Conservation (phyloP, 1,139 yeast genomes). For the Yamadazyma jaroonii region DNA sequence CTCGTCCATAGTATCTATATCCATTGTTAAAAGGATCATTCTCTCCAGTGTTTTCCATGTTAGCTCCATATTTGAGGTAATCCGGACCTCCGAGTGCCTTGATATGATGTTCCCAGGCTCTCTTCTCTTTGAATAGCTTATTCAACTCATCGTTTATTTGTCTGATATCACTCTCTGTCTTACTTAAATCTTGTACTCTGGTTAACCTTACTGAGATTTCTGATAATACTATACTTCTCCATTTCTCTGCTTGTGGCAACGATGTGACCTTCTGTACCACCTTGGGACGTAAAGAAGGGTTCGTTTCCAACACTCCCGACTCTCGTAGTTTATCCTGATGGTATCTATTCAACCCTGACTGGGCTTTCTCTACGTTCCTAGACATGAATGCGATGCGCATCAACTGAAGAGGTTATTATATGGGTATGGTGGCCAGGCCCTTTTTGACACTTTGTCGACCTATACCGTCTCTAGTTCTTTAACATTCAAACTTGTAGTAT, state of each 20-base stretch:
- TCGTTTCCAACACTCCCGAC: constrained; percentile 57
- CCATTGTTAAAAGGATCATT: constrained; percentile 40
- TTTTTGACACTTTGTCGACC: no score
- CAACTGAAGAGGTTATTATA: no score
- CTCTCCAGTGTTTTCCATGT: constrained; percentile 25
- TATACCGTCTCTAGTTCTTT: no score
- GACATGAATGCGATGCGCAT: constrained; percentile 47
- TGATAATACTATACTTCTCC: constrained; percentile 62
- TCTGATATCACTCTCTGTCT: constrained; percentile 61
- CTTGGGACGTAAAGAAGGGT: constrained; percentile 62
- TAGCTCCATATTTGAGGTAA: constrained; percentile 32
- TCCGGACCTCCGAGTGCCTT: constrained; percentile 70
- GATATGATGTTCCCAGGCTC: constrained; percentile 78
- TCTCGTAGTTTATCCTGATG: constrained; percentile 61
- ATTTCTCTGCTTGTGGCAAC: constrained; percentile 70
- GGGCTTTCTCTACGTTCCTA: constrained; percentile 72
- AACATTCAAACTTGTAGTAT: no score
- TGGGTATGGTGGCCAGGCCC: no score
- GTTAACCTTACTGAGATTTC: constrained; percentile 65
- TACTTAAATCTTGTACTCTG: constrained; percentile 59
- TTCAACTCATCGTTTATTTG: constrained; percentile 79
- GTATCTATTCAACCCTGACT: constrained; percentile 63
- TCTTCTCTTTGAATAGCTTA: constrained; percentile 60
- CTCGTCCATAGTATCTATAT: constrained; percentile 78
- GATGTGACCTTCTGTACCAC: constrained; percentile 52